Evolutionary conservation across 495 filamentous ascomycete genomes (phyloP).

Genomic region (Tuber aestivum): DNA sequence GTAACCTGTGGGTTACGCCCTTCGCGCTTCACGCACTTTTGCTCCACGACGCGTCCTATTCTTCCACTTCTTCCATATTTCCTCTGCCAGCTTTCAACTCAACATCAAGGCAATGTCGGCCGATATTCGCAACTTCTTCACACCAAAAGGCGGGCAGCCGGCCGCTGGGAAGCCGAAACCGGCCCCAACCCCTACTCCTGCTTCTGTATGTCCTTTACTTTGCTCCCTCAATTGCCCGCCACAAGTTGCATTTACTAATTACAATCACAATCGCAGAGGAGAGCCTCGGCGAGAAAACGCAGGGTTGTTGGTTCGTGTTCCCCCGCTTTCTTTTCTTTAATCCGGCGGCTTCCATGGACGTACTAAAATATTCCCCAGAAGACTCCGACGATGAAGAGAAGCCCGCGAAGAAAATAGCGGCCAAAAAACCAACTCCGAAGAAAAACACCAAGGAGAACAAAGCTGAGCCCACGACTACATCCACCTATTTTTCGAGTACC

Average conservation of each 20-base stretch:
- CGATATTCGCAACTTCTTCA: conserved; percentile 79
- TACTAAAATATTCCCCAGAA: conserved; percentile 13
- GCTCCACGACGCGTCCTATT: neutral
- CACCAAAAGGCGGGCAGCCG: conserved; percentile 51
- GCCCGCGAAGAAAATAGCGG: conserved; percentile 24
- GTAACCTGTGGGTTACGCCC: neutral
- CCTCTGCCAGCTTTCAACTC: neutral
- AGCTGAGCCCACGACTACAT: conserved; percentile 30
- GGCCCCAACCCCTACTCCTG: conserved; percentile 16
- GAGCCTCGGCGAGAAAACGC: conserved; percentile 31
- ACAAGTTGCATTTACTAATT: neutral
- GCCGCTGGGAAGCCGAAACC: conserved; percentile 43
- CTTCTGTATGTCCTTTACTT: conserved; percentile 22
- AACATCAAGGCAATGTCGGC: conserved; percentile 54
- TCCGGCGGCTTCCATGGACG: neutral
- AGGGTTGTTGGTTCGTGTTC: conserved; percentile 39
- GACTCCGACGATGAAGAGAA: conserved; percentile 42
- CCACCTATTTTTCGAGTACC: conserved; percentile 32
- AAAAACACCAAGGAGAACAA: conserved; percentile 27
- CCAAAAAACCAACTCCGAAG: conserved; percentile 18
- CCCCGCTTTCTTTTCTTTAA: neutral
- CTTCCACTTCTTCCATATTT: neutral
- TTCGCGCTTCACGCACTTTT: neutral
- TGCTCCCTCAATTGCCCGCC: neutral
- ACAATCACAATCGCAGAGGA: conserved; percentile 24